Percentiles rank a stretch among this genome's conserved stretches.
phyloP scores from a whole-genome alignment of 2,329 filamentous ascomycete species.

The Penicillium fuscoglaucum region DNA sequence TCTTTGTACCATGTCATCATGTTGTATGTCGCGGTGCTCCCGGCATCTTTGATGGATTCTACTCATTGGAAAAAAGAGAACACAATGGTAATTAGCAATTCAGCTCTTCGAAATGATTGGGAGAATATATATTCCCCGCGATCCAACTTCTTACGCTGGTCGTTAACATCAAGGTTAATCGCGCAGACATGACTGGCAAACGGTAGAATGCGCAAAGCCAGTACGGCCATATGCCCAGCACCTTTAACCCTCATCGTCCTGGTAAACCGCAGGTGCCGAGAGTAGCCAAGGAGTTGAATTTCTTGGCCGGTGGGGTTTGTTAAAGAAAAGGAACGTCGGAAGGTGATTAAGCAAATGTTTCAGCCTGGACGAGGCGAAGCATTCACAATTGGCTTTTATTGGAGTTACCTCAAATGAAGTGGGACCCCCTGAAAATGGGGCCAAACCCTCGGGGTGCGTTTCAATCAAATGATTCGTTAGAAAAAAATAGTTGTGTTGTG shows the following conservation, averaged over 20 bases:
- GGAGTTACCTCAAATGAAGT: background rate
- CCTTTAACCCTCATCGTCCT: constrained; percentile 1
- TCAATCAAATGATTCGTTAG: background rate
- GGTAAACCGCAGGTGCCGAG: background rate
- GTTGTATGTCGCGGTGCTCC: constrained; percentile 45
- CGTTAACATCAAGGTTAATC: constrained; percentile 4
- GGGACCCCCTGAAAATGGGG: background rate
- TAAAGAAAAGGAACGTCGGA: background rate
- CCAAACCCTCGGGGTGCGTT: background rate
- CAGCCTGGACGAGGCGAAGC: constrained; percentile 1
- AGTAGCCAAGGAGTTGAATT: background rate
- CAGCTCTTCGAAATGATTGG: background rate
- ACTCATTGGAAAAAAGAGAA: background rate
- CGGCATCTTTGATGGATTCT: constrained; percentile 44
- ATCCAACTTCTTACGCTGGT: background rate
- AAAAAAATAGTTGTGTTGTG: background rate
- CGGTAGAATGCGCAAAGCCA: constrained; percentile 5
- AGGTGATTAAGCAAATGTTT: background rate
- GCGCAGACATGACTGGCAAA: constrained; percentile 3
- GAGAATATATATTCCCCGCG: constrained; percentile 18
- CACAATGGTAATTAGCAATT: background rate
- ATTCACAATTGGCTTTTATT: background rate
- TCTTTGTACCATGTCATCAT: constrained; percentile 55
- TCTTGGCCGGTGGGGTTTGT: background rate
- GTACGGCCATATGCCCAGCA: constrained; percentile 3